These are phyloP conservation scores for Trichopus zeylanicus DNA, from an alignment of 116 monocot genomes.

Conservation along the genomic window DNA sequence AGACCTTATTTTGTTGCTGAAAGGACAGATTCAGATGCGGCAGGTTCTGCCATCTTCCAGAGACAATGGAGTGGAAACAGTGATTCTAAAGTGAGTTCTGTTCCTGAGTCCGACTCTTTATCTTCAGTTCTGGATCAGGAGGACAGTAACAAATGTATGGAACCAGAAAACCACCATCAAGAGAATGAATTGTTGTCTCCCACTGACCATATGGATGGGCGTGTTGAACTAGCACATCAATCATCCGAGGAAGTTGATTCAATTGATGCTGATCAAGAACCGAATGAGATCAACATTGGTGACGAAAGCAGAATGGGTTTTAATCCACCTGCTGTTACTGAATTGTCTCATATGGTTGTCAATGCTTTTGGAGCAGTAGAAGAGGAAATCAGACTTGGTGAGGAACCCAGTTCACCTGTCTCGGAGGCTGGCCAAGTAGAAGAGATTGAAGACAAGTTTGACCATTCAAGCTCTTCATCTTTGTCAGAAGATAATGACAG, in stretches of 20 bases:
- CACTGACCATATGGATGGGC: background rate
- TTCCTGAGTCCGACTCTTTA: constrained; percentile 22
- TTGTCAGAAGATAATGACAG: constrained; percentile 16
- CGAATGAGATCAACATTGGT: constrained; percentile 13
- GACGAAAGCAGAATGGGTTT: constrained; percentile 4
- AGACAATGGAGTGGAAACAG: constrained; percentile 38
- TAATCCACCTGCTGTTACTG: constrained; percentile 1
- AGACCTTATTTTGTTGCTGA: constrained; percentile 39
- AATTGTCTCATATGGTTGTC: constrained; percentile 12
- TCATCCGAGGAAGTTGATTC: constrained; percentile 24
- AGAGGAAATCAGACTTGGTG: constrained; percentile 13
- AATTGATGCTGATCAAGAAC: constrained; percentile 13
- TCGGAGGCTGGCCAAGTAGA: constrained; percentile 17
- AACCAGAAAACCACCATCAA: constrained; percentile 15
- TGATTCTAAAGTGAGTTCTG: constrained; percentile 38
- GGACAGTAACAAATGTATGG: constrained; percentile 16
- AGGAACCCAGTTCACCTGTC: constrained; percentile 3
- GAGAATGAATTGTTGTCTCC: constrained; percentile 10
- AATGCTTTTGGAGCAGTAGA: constrained; percentile 14
- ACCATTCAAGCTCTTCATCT: constrained; percentile 13
- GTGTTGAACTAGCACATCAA: constrained; percentile 16
- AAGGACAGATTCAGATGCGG: constrained; percentile 11
- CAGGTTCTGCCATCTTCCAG: constrained; percentile 17
- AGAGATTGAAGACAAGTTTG: constrained; percentile 18
- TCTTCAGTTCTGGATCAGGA: constrained; percentile 24